Evolutionary conservation across 192 early-diverging fungal genomes (phyloP).

Genomic region (Entophlyctis luteolus): DNA sequence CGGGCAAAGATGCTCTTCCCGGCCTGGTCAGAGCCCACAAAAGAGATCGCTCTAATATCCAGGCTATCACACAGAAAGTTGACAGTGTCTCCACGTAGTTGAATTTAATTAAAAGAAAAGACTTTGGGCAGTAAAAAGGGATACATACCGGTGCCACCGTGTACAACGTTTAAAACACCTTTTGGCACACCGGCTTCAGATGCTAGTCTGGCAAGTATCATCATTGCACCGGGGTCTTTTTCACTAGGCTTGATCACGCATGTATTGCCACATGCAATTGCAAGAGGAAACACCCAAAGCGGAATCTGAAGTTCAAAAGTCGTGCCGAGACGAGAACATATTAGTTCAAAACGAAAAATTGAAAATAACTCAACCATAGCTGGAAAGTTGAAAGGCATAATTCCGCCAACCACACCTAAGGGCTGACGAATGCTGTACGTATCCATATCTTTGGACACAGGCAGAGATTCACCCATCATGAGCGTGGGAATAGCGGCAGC

Average conservation of each 20-base stretch:
- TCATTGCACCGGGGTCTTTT: conserved; percentile 87
- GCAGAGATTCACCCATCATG: conserved; percentile 76
- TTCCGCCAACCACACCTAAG: conserved; percentile 86
- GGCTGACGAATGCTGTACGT: conserved; percentile 92
- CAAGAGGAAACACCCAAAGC: conserved; percentile 95
- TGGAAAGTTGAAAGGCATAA: conserved; percentile 96
- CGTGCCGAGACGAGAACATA: conserved; percentile 38
- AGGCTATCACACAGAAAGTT: conserved; percentile 86
- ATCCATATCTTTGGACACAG: conserved; percentile 90
- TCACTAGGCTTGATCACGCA: conserved; percentile 90
- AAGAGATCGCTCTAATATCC: conserved; percentile 84
- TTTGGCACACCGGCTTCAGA: conserved; percentile 83
- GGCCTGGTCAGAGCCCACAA: conserved; percentile 87
- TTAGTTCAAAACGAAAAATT: background rate
- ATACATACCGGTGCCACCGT: conserved; percentile 56
- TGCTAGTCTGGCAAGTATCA: conserved; percentile 84
- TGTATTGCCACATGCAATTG: conserved; percentile 89
- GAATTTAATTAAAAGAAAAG: too few species aligned
- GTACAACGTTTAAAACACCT: conserved; percentile 89
- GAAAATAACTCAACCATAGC: conserved; percentile 61
- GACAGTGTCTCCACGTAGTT: conserved; percentile 78
- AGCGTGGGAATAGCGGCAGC: conserved; percentile 75
- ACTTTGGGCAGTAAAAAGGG: conserved; percentile 1
- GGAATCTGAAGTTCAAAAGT: conserved; percentile 31
- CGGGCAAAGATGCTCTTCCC: conserved; percentile 87